Base-by-base conservation (phyloP, 2,329 filamentous ascomycete species). In the Epichloe gansuensis region DNA sequence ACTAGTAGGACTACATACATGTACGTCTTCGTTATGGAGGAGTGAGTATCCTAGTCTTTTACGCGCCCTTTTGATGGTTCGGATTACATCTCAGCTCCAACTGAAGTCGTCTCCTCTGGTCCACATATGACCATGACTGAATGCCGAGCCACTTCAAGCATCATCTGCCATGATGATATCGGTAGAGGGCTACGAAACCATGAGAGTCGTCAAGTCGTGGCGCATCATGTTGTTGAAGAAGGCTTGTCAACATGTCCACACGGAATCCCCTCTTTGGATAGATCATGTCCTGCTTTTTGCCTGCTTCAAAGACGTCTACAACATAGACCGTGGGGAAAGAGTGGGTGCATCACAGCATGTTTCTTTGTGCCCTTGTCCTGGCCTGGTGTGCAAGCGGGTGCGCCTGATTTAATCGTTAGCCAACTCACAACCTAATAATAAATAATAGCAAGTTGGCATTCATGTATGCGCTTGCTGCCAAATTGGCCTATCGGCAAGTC, bases 241-340 rank as follows among this genome's bases (percentile, higher is more conserved):
- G 43, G 9, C 23, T 31, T 31, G 43, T 5, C 25, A 46, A 12
- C 43, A 46, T 38, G 21, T 21, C 46, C 15, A 39, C 35, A 15
- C 11, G 15, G 28, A 31, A 39, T 48, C 34, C 37, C 11, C 28
- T 25, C 38, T n/a, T 35, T 43, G 48, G 23, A 37, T 46, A 11
- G 46, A 50, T 50, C 43, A 50, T 53, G 52, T 50, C 42, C 50
- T 50, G 52, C 52, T 48, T 50, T 28, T 53, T 47, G 47, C 42
- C 50, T 50, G 52, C 52, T 48, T 50, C 37, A 39, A 13, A 37
- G 42, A 47, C 44, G 17, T 21, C 17, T 21, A n/a, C n/a, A n/a
- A n/a, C n/a, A n/a, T n/a, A 28, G 34, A 45, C 52, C 47, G 37
- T 45, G 47, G 43, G 51, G 35, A 51, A 52, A 41, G 35, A 47